Percentiles rank a stretch among this genome's conserved stretches.
Conservation (phyloP, 331 rosid species). For the Arachis monticola region DNA sequence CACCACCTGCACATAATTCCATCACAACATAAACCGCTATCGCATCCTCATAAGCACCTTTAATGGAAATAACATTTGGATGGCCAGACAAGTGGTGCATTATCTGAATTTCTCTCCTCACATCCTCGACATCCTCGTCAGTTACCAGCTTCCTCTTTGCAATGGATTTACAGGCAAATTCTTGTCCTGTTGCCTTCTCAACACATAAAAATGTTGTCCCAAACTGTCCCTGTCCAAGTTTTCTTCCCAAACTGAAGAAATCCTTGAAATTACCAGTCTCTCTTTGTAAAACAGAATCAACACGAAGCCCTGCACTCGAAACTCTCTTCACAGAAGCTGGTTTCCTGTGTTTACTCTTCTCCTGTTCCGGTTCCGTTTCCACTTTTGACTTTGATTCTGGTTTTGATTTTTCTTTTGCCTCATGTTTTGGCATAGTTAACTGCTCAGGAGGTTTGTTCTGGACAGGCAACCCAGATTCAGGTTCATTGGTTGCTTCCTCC, state of each 20-base stretch:
- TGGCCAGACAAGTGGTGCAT: slow-evolving; percentile 98
- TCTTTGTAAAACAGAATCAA: slow-evolving; percentile 72
- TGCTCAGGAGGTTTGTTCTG: slow-evolving; percentile 90
- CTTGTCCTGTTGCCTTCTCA: slow-evolving; percentile 77
- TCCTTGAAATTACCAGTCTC: slow-evolving; percentile 79
- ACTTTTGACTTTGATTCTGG: slow-evolving; percentile 56
- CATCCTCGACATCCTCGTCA: slow-evolving; percentile 95
- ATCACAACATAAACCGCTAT: slow-evolving; percentile 95
- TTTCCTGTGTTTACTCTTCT: slow-evolving; percentile 53
- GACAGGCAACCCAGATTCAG: slow-evolving; percentile 73
- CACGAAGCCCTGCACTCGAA: slow-evolving; percentile 88
- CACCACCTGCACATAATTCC: slow-evolving; percentile 98
- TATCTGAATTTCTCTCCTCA: slow-evolving; percentile 98
- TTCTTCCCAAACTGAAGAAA: slow-evolving; percentile 71
- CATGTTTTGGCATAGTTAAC: slow-evolving; percentile 71
- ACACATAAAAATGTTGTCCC: slow-evolving; percentile 82
- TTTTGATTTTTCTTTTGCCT: slow-evolving; percentile 47
- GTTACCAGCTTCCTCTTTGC: slow-evolving; percentile 90
- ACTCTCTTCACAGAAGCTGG: slow-evolving; percentile 77
- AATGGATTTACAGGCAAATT: slow-evolving; percentile 91
- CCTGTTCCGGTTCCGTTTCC: slow-evolving; percentile 46
- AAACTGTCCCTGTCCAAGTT: slow-evolving; percentile 94
- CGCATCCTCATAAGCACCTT: slow-evolving; percentile 94
- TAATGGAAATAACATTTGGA: slow-evolving; percentile 90
- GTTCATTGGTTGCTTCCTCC: slow-evolving; percentile 51